Evolutionary conservation across 257 asterid genomes (phyloP).

Genomic region (Cruciata laevipes): DNA sequence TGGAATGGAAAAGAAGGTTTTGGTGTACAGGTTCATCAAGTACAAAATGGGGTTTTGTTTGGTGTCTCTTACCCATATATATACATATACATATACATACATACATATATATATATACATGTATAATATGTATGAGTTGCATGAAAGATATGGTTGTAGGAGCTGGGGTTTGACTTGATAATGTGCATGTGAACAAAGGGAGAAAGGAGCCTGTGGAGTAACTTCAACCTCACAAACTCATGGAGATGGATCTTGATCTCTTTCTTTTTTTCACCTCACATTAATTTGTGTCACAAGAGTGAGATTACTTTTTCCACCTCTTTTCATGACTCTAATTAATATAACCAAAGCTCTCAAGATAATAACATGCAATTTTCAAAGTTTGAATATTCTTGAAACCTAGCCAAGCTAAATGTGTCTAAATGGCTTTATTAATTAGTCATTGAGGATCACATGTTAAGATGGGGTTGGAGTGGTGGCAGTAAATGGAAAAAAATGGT

Average conservation of each 20-base stretch:
- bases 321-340: conserved; percentile 71
- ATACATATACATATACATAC: too few species aligned
- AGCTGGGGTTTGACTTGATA: conserved; percentile 32
- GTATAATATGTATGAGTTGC: conserved; percentile 4
- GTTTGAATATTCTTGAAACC: conserved; percentile 45
- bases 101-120: background rate
- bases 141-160: conserved; percentile 5
- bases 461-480: background rate
- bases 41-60: background rate
- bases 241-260: background rate
- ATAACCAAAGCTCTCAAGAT: conserved; percentile 41
- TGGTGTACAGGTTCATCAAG: conserved; percentile 7
- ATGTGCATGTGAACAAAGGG: conserved; percentile 16
- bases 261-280: conserved; percentile 27
- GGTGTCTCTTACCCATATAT: too few species aligned
- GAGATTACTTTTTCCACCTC: conserved; percentile 39
- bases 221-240: conserved; percentile 50
- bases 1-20: background rate
- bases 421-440: background rate
- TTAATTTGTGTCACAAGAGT: conserved; percentile 80
- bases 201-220: conserved; percentile 75
- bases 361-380: conserved; percentile 25
- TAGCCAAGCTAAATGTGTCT: background rate
- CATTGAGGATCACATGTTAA: background rate
- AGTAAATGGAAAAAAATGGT: background rate